A percentile compares a stretch with the other conserved stretches of the same genome.
Conservation (phyloP, 2,329 filamentous ascomycete genomes). For the Fusarium guadeloupense region DNA sequence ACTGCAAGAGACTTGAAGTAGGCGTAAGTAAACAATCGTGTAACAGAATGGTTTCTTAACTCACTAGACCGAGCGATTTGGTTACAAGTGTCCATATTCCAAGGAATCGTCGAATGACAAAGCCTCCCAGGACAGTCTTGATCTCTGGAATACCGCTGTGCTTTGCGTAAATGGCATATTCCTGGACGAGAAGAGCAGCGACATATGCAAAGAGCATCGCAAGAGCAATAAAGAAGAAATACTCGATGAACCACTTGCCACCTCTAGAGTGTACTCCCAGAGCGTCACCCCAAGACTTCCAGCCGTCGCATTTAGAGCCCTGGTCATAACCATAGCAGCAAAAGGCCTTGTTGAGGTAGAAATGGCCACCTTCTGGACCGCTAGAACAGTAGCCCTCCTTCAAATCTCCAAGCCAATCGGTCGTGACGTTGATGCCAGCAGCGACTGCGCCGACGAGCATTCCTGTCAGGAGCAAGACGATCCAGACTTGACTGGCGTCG, state of each 20-base stretch:
- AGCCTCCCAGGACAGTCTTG: slow-evolving; percentile 93
- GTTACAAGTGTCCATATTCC: slow-evolving; percentile 88
- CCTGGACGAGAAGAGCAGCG: slow-evolving; percentile 81
- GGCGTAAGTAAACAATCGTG: slow-evolving; percentile 32
- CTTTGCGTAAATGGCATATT: slow-evolving; percentile 87
- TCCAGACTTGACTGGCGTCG: slow-evolving; percentile 91
- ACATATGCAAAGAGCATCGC: slow-evolving; percentile 81
- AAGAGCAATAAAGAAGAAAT: slow-evolving; percentile 85
- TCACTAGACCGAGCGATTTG: slow-evolving; percentile 87
- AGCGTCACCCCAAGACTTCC: slow-evolving; percentile 84
- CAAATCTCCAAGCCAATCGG: slow-evolving; percentile 91
- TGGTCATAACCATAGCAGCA: slow-evolving; percentile 94
- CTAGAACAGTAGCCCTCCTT: slow-evolving; percentile 90
- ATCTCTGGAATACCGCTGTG: slow-evolving; percentile 98
- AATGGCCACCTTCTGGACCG: slow-evolving; percentile 77
- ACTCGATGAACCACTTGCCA: slow-evolving; percentile 85
- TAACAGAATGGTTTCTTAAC: slow-evolving; percentile 31
- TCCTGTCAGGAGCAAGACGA: slow-evolving; percentile 86
- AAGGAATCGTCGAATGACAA: slow-evolving; percentile 88
- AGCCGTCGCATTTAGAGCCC: slow-evolving; percentile 82
- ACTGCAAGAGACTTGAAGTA: slow-evolving; percentile 80
- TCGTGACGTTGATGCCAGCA: slow-evolving; percentile 87
- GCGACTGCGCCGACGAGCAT: slow-evolving; percentile 85
- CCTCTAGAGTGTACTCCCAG: slow-evolving; percentile 71
- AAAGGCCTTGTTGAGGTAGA: slow-evolving; percentile 91